Percentiles rank a stretch among this genome's conserved stretches.
Evolutionary conservation across 192 early-diverging fungal genomes (phyloP).

Genomic region (Coemansia sp.): DNA sequence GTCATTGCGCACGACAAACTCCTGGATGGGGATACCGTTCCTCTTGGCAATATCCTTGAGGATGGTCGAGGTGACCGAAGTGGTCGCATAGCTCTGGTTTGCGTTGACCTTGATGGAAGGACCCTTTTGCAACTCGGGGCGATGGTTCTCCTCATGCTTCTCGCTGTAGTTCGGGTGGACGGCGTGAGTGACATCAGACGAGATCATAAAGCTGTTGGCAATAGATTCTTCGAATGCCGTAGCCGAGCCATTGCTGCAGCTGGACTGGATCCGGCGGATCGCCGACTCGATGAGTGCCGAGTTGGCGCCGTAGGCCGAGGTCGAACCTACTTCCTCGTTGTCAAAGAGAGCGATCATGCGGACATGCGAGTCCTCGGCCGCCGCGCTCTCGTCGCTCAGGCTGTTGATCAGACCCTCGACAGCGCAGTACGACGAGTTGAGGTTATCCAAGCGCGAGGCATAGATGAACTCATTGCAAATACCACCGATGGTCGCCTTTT

Average conservation of each 20-base stretch:
- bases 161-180: slow-evolving; percentile 89
- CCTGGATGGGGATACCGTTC: slow-evolving; percentile 81
- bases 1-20: slow-evolving; percentile 93
- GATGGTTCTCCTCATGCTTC: slow-evolving; percentile 93
- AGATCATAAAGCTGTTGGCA: slow-evolving; percentile 84
- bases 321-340: slow-evolving; percentile 97
- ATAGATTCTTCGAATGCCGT: slow-evolving; percentile 86
- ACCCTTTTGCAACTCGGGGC: slow-evolving; percentile 89
- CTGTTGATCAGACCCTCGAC: slow-evolving; percentile 60
- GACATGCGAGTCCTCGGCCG: slow-evolving; percentile 57
- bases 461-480: slow-evolving; percentile 92
- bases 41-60: slow-evolving; percentile 80
- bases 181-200: slow-evolving; percentile 94
- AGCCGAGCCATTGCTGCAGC: slow-evolving; percentile 27
- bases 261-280: slow-evolving; percentile 65
- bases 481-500: slow-evolving; percentile 88
- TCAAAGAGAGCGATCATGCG: slow-evolving; percentile 93
- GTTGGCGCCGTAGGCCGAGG: slow-evolving; percentile 92
- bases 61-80: slow-evolving; percentile 70
- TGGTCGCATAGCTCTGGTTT: slow-evolving; percentile 90
- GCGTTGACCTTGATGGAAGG: slow-evolving; percentile 97
- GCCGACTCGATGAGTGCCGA: slow-evolving; percentile 81
- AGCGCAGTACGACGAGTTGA: slow-evolving; percentile 94
- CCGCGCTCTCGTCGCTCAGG: slow-evolving; percentile 38
- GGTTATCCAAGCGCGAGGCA: slow-evolving; percentile 92